These are phyloP conservation scores for Cercophora newfieldiana DNA, from an alignment of 495 filamentous ascomycete genomes.

Conservation along the genomic window DNA sequence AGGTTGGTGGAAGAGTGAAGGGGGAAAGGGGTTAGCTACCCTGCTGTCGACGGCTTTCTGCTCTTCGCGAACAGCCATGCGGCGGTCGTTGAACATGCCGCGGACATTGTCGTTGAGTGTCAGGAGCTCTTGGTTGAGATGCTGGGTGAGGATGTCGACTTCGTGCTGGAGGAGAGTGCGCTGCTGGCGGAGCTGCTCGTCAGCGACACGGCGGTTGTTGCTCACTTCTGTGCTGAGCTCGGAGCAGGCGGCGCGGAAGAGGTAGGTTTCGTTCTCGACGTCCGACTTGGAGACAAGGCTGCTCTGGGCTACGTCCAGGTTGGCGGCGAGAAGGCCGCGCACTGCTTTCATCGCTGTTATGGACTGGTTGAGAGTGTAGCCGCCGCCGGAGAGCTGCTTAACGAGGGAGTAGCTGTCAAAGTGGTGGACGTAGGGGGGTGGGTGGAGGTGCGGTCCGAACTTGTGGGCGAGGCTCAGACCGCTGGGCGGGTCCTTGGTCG, in stretches of 20 bases:
- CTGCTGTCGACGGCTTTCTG: slow-evolving; percentile 77
- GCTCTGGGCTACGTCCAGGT: slow-evolving; percentile 74
- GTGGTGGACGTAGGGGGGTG: slow-evolving; percentile 85
- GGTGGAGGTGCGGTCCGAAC: slow-evolving; percentile 59
- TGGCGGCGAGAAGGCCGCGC: slow-evolving; percentile 68
- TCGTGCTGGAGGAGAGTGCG: slow-evolving; percentile 86
- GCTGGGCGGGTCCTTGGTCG: slow-evolving; percentile 9
- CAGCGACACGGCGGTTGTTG: slow-evolving; percentile 57
- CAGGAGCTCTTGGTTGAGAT: slow-evolving; percentile 74
- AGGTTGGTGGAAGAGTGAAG: background rate
- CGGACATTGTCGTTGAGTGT: slow-evolving; percentile 86
- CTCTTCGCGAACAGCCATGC: slow-evolving; percentile 85
- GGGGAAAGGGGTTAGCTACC: slow-evolving; percentile 41
- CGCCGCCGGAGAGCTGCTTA: slow-evolving; percentile 66
- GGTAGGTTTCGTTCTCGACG: slow-evolving; percentile 84
- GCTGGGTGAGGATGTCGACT: slow-evolving; percentile 85
- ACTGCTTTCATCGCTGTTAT: slow-evolving; percentile 88
- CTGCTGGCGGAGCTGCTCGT: slow-evolving; percentile 74
- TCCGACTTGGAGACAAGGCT: slow-evolving; percentile 76
- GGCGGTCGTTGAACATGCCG: slow-evolving; percentile 93
- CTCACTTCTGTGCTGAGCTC: slow-evolving; percentile 84
- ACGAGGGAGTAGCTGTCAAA: slow-evolving; percentile 93
- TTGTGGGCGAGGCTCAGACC: slow-evolving; percentile 39
- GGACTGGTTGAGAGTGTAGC: slow-evolving; percentile 68
- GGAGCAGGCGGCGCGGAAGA: slow-evolving; percentile 91